phyloP scores from a whole-genome alignment of 2,329 filamentous ascomycete genomes.

The Aspergillus persii region DNA sequence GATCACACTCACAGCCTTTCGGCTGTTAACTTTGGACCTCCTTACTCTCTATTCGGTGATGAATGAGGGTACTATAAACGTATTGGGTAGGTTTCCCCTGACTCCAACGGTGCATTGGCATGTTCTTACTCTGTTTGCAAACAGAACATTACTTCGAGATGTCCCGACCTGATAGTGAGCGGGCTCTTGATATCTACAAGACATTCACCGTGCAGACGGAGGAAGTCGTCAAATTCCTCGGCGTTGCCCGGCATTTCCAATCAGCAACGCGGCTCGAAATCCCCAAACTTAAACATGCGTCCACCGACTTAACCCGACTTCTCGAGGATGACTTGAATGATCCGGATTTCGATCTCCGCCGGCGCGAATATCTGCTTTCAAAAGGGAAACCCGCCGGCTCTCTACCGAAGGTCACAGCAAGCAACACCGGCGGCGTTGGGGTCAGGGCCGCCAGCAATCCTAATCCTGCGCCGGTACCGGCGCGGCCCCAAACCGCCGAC shows the following conservation, averaged over 20 bases:
- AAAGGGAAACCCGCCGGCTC: conserved; percentile 64
- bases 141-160: conserved; percentile 97
- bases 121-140: conserved; percentile 11
- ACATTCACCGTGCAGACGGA: conserved; percentile 90
- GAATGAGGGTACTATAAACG: conserved; percentile 96
- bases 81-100: conserved; percentile 65
- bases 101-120: background rate
- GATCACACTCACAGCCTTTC: conserved; percentile 91
- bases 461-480: conserved; percentile 19
- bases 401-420: conserved; percentile 20
- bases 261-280: conserved; percentile 90
- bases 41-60: conserved; percentile 88
- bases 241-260: conserved; percentile 83
- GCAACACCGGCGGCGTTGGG: conserved; percentile 13
- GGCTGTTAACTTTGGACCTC: conserved; percentile 84
- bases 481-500: conserved; percentile 25
- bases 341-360: conserved; percentile 89
- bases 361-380: conserved; percentile 86
- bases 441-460: conserved; percentile 28
- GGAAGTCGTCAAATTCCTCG: conserved; percentile 84
- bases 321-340: conserved; percentile 94
- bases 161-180: conserved; percentile 89
- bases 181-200: conserved; percentile 88
- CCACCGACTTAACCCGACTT: conserved; percentile 82
- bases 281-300: conserved; percentile 94